These are phyloP conservation scores for Aspergillus fischeri DNA, from an alignment of 2,329 filamentous ascomycete genomes.

Conservation along the genomic window DNA sequence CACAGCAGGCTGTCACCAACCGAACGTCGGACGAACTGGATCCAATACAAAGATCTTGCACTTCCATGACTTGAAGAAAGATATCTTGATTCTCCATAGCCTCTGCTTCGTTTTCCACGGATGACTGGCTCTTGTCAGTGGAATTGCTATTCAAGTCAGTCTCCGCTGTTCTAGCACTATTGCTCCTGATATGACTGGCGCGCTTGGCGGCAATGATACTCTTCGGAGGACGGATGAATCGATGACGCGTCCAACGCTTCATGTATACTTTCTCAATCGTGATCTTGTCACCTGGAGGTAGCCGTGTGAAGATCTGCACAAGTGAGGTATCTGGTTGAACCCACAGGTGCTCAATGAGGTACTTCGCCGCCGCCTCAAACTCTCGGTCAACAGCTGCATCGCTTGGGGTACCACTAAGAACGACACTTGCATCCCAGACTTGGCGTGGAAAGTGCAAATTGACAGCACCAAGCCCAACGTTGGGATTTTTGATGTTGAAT, in stretches of 20 bases:
- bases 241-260: conserved; percentile 32
- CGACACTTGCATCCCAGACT: conserved; percentile 38
- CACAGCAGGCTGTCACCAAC: conserved; percentile 26
- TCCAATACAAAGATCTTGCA: conserved; percentile 33
- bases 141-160: background rate
- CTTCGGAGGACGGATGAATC: conserved; percentile 10
- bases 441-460: conserved; percentile 37
- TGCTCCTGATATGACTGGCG: background rate
- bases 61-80: conserved; percentile 35
- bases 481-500: conserved; percentile 23
- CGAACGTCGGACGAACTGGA: conserved; percentile 17
- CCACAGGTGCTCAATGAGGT: conserved; percentile 33
- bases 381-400: conserved; percentile 17
- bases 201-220: background rate
- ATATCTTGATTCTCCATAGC: conserved; percentile 19
- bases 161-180: background rate
- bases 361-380: conserved; percentile 24
- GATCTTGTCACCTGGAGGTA: conserved; percentile 21
- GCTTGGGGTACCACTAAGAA: conserved; percentile 28
- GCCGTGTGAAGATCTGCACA: conserved; percentile 25
- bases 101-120: conserved; percentile 5
- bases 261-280: conserved; percentile 31
- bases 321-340: conserved; percentile 24
- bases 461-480: conserved; percentile 28
- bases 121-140: background rate